Percentiles rank a stretch among this genome's conserved stretches.
phyloP scores from a whole-genome alignment of 306 rosid species.

The Oxytropis ochrocephala region DNA sequence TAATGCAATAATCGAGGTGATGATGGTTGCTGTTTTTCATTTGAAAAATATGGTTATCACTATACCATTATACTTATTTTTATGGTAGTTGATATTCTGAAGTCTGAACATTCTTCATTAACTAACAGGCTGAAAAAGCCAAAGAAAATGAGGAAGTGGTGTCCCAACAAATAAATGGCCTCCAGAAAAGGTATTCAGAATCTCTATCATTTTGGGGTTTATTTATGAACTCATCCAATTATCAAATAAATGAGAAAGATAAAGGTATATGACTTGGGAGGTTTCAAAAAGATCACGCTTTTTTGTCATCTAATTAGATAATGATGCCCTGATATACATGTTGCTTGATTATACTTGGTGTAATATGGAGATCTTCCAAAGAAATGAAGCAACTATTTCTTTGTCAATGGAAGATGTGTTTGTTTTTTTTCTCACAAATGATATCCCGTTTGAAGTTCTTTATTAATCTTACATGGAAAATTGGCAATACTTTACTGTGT shows the following conservation, averaged over 20 bases:
- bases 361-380: neutral
- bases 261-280: neutral
- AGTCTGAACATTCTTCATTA: constrained; percentile 22
- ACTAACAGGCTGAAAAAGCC: constrained; percentile 81
- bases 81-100: constrained; percentile 22
- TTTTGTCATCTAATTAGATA: neutral
- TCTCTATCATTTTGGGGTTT: neutral
- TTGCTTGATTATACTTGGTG: neutral
- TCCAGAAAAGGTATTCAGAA: constrained; percentile 58
- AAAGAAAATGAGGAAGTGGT: constrained; percentile 78
- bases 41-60: neutral
- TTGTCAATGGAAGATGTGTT: neutral
- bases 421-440: neutral
- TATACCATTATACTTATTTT: neutral
- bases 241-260: neutral
- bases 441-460: neutral
- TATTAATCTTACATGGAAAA: neutral
- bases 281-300: neutral
- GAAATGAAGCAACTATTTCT: neutral
- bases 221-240: neutral
- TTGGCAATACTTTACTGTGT: too few relatives aligned
- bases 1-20: constrained; percentile 84
- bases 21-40: neutral
- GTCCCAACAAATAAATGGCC: constrained; percentile 41
- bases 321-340: too few relatives aligned